Evolutionary conservation across 2,329 filamentous ascomycete species (phyloP), one percentile per base, ranked within the genome.

Genomic region (Didymella segeticola): DNA sequence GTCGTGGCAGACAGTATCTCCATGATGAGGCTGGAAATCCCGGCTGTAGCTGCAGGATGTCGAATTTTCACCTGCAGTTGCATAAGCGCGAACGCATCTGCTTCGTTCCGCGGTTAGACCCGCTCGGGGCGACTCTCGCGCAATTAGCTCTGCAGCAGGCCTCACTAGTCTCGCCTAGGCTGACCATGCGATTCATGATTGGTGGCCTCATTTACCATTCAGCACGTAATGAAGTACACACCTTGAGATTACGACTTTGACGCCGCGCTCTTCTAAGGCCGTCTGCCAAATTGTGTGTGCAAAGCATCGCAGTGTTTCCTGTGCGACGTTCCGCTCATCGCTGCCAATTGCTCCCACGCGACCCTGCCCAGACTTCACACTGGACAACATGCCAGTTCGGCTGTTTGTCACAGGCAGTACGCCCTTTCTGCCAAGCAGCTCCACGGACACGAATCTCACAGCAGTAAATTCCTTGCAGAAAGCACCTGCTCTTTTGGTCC

Each of bases 31-130:
- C 53, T 50, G 36, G 39, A 43, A 49, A 43, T 38, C 43, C 37
- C 47, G 49, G 41, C 26, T 36, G 43, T 36, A 42, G 33, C 41
- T 50, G 51, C 45, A 54, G 39, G 45, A 45, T 45, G 43, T 47
- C 27, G 51, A 53, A 48, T 53, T 48, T 53, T 48, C 27, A 48
- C 51, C 26, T 38, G 41, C 45, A 46, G 41, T 46, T 45, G 43
- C 39, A 19, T 45, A 54, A 54, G 51, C 51, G 51, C 45, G 51
- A 54, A 54, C 51, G 45, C 27, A 45, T 46, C 51, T 49, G 51
- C 45, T 34, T 45, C 39, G 51, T 45, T 49, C 45, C 39, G 51
- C 51, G 33, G 45, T 45, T 49, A 46, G 41, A 49, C 41, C 51
- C 51, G 41, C 51, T 54, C 34, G 23, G 45, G 39, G 45, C 45